Percentiles rank a stretch among this genome's conserved stretches.
Conservation (phyloP, 257 asterid species). For the Solanum chiquidenum region DNA sequence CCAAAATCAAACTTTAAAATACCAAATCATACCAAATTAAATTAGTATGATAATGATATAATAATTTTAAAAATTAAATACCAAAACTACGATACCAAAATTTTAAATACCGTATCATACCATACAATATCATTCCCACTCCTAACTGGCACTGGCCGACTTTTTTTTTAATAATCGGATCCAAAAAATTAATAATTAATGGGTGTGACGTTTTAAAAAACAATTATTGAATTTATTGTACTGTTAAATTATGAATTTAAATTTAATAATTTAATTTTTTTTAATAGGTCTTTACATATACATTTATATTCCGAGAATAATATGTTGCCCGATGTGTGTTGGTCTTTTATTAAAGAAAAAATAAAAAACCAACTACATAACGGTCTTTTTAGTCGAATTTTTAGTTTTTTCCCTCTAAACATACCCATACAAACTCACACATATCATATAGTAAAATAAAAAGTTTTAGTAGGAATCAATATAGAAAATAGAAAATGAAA, state of each 20-base stretch:
- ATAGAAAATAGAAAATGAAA: neutral
- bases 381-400: neutral
- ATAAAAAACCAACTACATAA: neutral
- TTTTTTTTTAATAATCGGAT: neutral
- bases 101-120: too few species aligned
- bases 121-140: too few species aligned
- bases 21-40: too few species aligned
- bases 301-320: neutral
- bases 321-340: neutral
- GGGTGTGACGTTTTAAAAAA: neutral
- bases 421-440: neutral
- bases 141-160: neutral
- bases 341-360: neutral
- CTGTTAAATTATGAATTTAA: neutral
- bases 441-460: neutral
- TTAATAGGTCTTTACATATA: neutral
- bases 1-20: too few species aligned
- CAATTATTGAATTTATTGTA: neutral
- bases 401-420: neutral
- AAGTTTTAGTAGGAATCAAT: neutral
- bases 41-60: too few species aligned
- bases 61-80: too few species aligned
- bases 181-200: neutral
- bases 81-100: too few species aligned
- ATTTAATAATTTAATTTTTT: neutral